Evolutionary conservation across 352 stramenopile genomes (phyloP).

Genomic region (Phytophthora fragariaefolia): DNA sequence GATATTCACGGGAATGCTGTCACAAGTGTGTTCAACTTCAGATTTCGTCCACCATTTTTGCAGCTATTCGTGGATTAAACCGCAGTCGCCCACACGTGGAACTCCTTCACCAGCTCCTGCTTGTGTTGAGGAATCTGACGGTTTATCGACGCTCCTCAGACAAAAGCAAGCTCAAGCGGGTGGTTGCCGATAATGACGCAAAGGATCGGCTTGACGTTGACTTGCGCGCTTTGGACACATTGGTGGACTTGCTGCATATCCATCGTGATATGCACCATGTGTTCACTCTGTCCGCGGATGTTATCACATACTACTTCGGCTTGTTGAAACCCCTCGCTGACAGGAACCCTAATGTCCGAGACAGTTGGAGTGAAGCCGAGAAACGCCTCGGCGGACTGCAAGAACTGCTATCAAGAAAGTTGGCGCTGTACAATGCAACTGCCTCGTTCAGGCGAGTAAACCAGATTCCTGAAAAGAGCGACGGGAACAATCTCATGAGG

Average conservation of each 20-base stretch:
- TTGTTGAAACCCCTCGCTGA: constrained; percentile 35
- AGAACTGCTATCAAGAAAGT: constrained; percentile 61
- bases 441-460: constrained; percentile 38
- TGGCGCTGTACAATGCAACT: constrained; percentile 62
- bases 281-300: constrained; percentile 68
- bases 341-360: constrained; percentile 24
- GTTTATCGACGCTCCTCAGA: constrained; percentile 59
- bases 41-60: constrained; percentile 92
- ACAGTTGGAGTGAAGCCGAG: constrained; percentile 63
- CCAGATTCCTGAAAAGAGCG: constrained; percentile 36
- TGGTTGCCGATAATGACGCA: constrained; percentile 40
- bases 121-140: constrained; percentile 90
- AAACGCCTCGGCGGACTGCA: constrained; percentile 56
- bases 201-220: constrained; percentile 55
- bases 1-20: constrained; percentile 92
- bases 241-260: constrained; percentile 96
- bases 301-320: constrained; percentile 70
- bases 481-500: constrained; percentile 51
- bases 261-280: constrained; percentile 92
- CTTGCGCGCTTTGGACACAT: constrained; percentile 77
- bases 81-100: constrained; percentile 95
- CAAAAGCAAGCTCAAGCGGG: constrained; percentile 40
- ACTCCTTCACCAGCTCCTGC: constrained; percentile 89
- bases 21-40: constrained; percentile 86
- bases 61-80: constrained; percentile 93